Percentiles rank a stretch among this genome's conserved stretches.
Evolutionary conservation across 2,329 filamentous ascomycete genomes (phyloP).

Genomic region (Colletotrichum simmondsii): DNA sequence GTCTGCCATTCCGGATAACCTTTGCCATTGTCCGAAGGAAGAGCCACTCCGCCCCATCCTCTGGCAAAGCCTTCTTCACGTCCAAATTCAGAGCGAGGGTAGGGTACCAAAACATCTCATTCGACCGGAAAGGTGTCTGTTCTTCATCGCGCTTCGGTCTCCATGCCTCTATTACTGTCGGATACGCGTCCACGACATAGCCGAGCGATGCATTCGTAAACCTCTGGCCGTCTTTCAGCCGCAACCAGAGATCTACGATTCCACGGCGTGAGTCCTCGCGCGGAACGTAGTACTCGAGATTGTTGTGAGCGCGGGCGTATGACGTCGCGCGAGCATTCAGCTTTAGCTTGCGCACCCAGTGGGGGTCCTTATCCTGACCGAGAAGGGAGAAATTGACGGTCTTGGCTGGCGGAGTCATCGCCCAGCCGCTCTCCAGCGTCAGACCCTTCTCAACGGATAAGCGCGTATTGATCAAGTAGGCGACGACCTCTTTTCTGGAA

Average conservation of each 20-base stretch:
- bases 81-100: slow-evolving; percentile 82
- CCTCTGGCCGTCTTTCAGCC: slow-evolving; percentile 65
- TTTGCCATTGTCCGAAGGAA: slow-evolving; percentile 74
- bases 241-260: slow-evolving; percentile 72
- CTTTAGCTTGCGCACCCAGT: slow-evolving; percentile 40
- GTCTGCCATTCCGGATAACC: slow-evolving; percentile 75
- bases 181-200: slow-evolving; percentile 76
- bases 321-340: slow-evolving; percentile 8
- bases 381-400: slow-evolving; percentile 41
- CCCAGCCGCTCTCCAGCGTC: slow-evolving; percentile 27
- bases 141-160: slow-evolving; percentile 43
- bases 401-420: slow-evolving; percentile 32
- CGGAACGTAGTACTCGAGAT: slow-evolving; percentile 38
- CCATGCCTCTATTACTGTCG: slow-evolving; percentile 70
- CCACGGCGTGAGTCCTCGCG: slow-evolving; percentile 26
- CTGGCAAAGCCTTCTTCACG: slow-evolving; percentile 77
- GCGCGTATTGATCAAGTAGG: slow-evolving; percentile 53
- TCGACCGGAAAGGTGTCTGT: slow-evolving; percentile 46
- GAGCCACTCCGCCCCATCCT: slow-evolving; percentile 78
- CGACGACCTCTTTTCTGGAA: slow-evolving; percentile 45
- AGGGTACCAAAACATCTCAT: slow-evolving; percentile 74
- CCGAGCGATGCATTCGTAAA: slow-evolving; percentile 75
- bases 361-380: slow-evolving; percentile 37
- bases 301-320: slow-evolving; percentile 40
- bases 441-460: slow-evolving; percentile 46